phyloP scores from a whole-genome alignment of 805 yeast species.

The Candida ipomoeae region DNA sequence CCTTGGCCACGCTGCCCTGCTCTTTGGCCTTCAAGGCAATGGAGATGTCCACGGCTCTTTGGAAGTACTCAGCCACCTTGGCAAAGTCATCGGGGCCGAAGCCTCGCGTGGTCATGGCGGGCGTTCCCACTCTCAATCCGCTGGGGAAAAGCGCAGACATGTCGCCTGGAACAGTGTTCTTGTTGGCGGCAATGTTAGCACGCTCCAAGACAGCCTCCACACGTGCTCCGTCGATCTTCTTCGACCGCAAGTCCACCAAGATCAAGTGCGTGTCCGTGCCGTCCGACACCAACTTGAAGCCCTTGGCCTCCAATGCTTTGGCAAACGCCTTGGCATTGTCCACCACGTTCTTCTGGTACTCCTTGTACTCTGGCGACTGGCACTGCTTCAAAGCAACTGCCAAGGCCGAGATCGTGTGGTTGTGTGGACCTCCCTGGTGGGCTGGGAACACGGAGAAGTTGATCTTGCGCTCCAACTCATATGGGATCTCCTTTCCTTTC shows the following conservation, averaged over 20 bases:
- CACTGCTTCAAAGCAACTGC: conserved; percentile 96
- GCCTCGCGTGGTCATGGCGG: conserved; percentile 98
- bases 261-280: conserved; percentile 96
- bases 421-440: conserved; percentile 99
- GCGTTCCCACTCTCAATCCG: conserved; percentile 95
- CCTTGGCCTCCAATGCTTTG: conserved; percentile 55
- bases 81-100: conserved; percentile 74
- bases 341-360: conserved; percentile 80
- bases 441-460: conserved; percentile 98
- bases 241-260: conserved; percentile 73
- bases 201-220: conserved; percentile 85
- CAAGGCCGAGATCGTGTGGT: conserved; percentile 93
- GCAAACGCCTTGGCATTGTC: conserved; percentile 79
- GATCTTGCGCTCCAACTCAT: conserved; percentile 86
- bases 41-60: conserved; percentile 71
- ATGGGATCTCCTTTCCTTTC: conserved; percentile 78
- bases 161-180: conserved; percentile 96
- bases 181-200: conserved; percentile 90
- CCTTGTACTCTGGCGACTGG: conserved; percentile 77
- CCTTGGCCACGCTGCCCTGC: conserved; percentile 55
- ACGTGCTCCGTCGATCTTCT: conserved; percentile 91
- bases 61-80: conserved; percentile 75
- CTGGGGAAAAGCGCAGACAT: conserved; percentile 93
- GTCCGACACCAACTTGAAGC: conserved; percentile 76
- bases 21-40: conserved; percentile 55